Evolutionary conservation across 2,329 filamentous ascomycete species (phyloP), one percentile per base, ranked within the genome.

Genomic region (Graphium sp.): DNA sequence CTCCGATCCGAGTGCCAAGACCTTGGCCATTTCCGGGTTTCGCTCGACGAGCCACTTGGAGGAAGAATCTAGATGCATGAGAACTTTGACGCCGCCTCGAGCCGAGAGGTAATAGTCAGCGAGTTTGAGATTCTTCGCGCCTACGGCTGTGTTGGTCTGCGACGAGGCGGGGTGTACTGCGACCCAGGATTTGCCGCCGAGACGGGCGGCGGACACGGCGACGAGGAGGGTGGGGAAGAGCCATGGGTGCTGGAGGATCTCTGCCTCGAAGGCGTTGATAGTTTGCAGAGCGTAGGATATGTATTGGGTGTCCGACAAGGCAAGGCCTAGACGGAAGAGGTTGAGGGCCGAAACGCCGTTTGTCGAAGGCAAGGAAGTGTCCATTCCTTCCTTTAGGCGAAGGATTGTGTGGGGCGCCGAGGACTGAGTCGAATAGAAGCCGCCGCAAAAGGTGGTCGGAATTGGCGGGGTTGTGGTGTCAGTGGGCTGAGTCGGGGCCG

Each of bases 371-470:
- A 89, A 77, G 2, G 83, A 76, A 5, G 82, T 82, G 49, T 98
- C 89, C 66, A 94, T 94, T 37, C 84, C 89, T 36, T 91, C 83
- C 53, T 98, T 98, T 28, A 94, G 66, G 15, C 87, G 76, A 34
- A 95, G 68, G 34, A 94, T 75, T 17, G 77, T 66, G 41, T 84
- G 71, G 1, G 72, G 57, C 7, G 75, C 71, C 23, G 62, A 52
- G 9, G 58, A 53, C 5, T 63, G 55, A 2, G 78, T 84, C 5
- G 73, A 74, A 55, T 80, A 89, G 60, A 87, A 89, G 18, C 67
- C 81, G 23, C 67, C 67, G 16, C 55, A 58, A 19, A 48, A 47
- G 18, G 52, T 50, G 34, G 49, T 49, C 6, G 41, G 41, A 12
- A 24, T 21, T 16, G 17, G 29, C 14, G 16, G 19, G 12, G 24